Conservation (phyloP, 2,329 filamentous ascomycete genomes). For the Neonectria magnoliae region DNA sequence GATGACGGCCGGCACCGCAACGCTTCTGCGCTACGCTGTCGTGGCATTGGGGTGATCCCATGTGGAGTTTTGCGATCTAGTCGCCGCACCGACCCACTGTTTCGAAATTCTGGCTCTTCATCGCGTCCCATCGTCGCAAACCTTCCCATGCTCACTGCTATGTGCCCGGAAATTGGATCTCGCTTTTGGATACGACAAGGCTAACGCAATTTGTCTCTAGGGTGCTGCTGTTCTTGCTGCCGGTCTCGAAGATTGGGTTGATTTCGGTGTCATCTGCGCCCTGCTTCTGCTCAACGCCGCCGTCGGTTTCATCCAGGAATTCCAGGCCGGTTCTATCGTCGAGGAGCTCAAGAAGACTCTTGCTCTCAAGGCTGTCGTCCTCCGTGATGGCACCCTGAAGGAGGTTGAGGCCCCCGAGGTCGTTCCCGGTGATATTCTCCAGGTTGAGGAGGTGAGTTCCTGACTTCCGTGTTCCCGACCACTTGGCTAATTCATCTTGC, state of each 20-base stretch:
- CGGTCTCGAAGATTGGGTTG: slow-evolving; percentile 88
- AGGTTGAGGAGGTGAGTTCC: slow-evolving; percentile 74
- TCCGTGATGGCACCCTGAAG: slow-evolving; percentile 79
- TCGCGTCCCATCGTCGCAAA: slow-evolving; percentile 19
- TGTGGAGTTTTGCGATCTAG: slow-evolving; percentile 42
- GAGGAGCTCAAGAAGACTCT: slow-evolving; percentile 92
- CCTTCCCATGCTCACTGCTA: background rate
- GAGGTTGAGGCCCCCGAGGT: slow-evolving; percentile 86
- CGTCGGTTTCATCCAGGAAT: slow-evolving; percentile 91
- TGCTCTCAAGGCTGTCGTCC: slow-evolving; percentile 85
- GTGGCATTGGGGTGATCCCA: slow-evolving; percentile 20
- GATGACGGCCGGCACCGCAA: slow-evolving; percentile 25
- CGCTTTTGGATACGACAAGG: slow-evolving; percentile 15
- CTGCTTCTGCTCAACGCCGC: slow-evolving; percentile 84
- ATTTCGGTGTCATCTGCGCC: slow-evolving; percentile 90
- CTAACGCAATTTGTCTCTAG: slow-evolving; percentile 51
- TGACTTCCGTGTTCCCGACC: background rate
- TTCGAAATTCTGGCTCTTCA: slow-evolving; percentile 28
- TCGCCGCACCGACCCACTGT: slow-evolving; percentile 32
- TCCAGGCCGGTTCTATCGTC: slow-evolving; percentile 88
- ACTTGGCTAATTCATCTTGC: slow-evolving; percentile 30
- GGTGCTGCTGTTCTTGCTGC: slow-evolving; percentile 82
- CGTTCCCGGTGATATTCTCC: slow-evolving; percentile 89
- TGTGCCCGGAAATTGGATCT: slow-evolving; percentile 22
- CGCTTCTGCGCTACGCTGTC: slow-evolving; percentile 16